Conservation (phyloP, 305 asterid species). For the Nicotiana rustica region DNA sequence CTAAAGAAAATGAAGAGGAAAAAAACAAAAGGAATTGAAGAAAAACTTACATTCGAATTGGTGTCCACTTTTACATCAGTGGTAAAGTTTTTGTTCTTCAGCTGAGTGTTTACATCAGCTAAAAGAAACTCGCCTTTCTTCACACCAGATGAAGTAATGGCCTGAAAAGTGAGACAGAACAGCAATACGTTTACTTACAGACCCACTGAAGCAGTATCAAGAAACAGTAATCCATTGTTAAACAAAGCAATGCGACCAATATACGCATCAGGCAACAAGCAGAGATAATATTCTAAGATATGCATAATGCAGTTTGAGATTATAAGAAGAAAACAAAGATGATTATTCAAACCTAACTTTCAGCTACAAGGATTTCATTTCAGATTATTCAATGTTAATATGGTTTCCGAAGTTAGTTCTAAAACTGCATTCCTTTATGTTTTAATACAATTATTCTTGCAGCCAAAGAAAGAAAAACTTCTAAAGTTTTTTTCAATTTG, state of each 20-base stretch:
- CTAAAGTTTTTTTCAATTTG: background rate
- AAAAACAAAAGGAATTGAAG: background rate
- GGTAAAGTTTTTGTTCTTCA: slow-evolving; percentile 87
- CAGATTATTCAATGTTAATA: background rate
- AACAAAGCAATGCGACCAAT: too few species aligned
- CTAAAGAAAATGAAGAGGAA: background rate
- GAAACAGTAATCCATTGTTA: background rate
- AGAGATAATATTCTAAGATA: background rate
- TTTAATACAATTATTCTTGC: too few species aligned
- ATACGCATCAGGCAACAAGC: background rate
- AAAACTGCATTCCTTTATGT: too few species aligned
- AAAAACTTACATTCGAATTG: slow-evolving; percentile 67
- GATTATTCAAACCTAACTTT: background rate
- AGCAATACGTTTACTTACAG: background rate
- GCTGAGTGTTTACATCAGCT: slow-evolving; percentile 80
- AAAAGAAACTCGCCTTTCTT: slow-evolving; percentile 74
- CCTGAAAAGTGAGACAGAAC: slow-evolving; percentile 50
- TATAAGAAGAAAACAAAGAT: background rate
- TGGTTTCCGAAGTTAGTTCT: too few species aligned
- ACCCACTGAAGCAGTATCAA: background rate
- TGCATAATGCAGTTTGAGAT: background rate
- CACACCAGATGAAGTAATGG: slow-evolving; percentile 80
- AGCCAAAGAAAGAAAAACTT: background rate
- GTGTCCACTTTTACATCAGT: slow-evolving; percentile 91
- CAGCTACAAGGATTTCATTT: background rate